A percentile compares a stretch with the other conserved stretches of the same genome.
Evolutionary conservation across 2,329 filamentous ascomycete genomes (phyloP).

Genomic region (Triangularia setosa): DNA sequence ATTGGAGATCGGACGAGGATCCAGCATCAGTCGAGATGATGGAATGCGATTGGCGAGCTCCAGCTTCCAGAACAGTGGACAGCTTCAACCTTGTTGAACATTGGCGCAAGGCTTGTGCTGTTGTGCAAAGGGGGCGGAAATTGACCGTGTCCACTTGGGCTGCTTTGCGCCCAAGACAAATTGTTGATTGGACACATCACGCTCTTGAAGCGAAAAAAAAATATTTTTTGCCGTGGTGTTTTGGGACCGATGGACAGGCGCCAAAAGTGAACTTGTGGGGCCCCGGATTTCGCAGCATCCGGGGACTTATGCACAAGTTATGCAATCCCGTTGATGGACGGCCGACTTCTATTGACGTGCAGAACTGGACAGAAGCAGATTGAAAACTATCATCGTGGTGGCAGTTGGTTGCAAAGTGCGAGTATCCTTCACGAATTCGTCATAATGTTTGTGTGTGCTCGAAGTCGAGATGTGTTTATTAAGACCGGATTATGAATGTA

Average conservation of each 20-base stretch:
- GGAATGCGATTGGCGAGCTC: neutral
- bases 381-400: neutral
- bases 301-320: neutral
- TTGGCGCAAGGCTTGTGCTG: neutral
- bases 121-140: neutral
- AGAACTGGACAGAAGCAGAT: neutral
- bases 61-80: neutral
- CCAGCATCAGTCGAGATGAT: neutral
- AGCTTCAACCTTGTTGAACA: neutral
- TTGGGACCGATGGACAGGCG: neutral
- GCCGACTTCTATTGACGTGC: neutral
- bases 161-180: neutral
- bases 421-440: neutral
- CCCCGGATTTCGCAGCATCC: neutral
- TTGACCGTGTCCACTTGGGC: neutral
- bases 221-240: neutral
- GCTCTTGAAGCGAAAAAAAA: neutral
- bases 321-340: neutral
- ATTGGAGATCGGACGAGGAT: neutral
- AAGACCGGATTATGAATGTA: neutral
- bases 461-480: neutral
- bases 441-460: neutral
- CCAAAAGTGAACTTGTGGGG: neutral
- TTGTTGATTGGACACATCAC: neutral
- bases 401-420: neutral